These are phyloP conservation scores for Podospora pseudocomata DNA, from an alignment of 495 filamentous ascomycete genomes.

Conservation along the genomic window DNA sequence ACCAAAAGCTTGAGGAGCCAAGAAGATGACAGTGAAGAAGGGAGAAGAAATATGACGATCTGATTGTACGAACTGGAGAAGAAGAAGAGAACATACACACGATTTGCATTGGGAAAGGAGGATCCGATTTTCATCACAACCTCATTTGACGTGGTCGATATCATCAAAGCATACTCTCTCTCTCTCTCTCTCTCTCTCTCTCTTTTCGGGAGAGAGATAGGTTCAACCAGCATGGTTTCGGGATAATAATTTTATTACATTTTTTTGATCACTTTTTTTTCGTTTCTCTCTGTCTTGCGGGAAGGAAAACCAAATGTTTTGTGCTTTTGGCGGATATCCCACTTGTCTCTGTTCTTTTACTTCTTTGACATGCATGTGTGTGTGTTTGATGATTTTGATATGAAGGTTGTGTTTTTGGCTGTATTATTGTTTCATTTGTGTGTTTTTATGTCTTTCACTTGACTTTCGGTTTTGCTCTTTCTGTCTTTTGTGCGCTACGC, in stretches of 20 bases:
- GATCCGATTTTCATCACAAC: neutral
- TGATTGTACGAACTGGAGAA: neutral
- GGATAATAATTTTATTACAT: neutral
- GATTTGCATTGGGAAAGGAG: neutral
- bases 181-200: neutral
- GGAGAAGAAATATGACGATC: neutral
- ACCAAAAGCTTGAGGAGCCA: neutral
- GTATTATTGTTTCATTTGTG: neutral
- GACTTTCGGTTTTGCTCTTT: neutral
- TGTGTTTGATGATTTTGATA: slow-evolving; percentile 12
- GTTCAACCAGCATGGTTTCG: neutral
- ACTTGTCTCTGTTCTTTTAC: neutral
- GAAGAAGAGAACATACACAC: neutral
- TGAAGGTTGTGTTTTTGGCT: neutral
- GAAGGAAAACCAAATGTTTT: neutral
- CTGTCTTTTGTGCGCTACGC: neutral
- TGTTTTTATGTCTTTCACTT: neutral
- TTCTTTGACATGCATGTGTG: slow-evolving; percentile 7
- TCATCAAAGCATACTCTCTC: neutral
- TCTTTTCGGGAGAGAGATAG: neutral
- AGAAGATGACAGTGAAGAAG: neutral
- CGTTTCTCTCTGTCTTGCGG: neutral
- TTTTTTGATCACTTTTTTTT: neutral
- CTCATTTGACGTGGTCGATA: neutral
- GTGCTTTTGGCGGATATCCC: slow-evolving; percentile 1